phyloP scores from a whole-genome alignment of 345 rosid species.

The Bruguiera sexangula region DNA sequence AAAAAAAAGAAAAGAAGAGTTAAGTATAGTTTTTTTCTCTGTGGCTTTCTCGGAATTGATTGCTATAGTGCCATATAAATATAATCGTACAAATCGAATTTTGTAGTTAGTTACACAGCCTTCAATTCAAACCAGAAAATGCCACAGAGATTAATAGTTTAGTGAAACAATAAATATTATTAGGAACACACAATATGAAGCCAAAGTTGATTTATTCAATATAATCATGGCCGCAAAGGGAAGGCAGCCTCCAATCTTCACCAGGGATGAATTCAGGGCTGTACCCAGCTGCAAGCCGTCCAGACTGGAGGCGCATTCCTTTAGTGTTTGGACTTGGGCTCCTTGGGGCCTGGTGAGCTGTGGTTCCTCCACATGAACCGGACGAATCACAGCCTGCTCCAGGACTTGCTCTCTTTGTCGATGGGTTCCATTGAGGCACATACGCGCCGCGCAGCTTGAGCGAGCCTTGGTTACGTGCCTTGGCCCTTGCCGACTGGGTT shows the following conservation, averaged over 20 bases:
- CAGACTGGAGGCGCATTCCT: conserved; percentile 24
- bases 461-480: conserved; percentile 48
- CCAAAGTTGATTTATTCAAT: conserved; percentile 9
- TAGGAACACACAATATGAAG: no score
- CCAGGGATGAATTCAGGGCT: conserved; percentile 41
- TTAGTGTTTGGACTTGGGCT: conserved; percentile 58
- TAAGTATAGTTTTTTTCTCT: no score
- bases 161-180: not conserved
- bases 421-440: conserved; percentile 71
- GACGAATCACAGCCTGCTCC: conserved; percentile 66
- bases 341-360: conserved; percentile 39
- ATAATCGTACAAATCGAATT: no score
- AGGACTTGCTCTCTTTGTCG: conserved; percentile 43
- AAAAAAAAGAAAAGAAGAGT: no score
- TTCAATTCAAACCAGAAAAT: no score
- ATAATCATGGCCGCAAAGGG: conserved; percentile 38
- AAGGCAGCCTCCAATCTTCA: conserved; percentile 47
- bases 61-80: no score
- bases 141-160: not conserved
- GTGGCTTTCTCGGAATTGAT: no score
- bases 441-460: conserved; percentile 40
- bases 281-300: conserved; percentile 26
- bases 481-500: conserved; percentile 87
- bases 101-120: no score
- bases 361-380: conserved; percentile 55